phyloP scores from a whole-genome alignment of 108 stramenopile genomes.

The Cyclostephanos tholiformis region DNA sequence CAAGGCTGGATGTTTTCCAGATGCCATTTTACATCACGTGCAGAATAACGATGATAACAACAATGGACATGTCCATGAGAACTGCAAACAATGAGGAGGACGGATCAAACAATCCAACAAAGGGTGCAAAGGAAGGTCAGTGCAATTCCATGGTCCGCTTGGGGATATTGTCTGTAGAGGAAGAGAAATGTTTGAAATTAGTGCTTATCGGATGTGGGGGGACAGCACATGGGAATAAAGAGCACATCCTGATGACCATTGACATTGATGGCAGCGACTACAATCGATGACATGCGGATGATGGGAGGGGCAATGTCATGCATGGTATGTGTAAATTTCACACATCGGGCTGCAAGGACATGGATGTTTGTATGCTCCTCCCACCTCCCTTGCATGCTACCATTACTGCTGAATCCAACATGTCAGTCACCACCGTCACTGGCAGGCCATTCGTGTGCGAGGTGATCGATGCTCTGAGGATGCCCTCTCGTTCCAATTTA shows the following conservation, averaged over 20 bases:
- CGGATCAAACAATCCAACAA: neutral
- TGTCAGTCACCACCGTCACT: constrained; percentile 29
- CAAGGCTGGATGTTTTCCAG: constrained; percentile 71
- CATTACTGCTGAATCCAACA: constrained; percentile 20
- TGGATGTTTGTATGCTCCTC: constrained; percentile 88
- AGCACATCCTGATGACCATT: neutral
- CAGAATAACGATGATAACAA: neutral
- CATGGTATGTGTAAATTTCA: constrained; percentile 86
- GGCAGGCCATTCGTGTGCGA: constrained; percentile 86
- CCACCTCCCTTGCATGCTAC: constrained; percentile 43
- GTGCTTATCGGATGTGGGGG: constrained; percentile 51
- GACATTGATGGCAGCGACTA: neutral
- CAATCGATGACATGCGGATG: neutral
- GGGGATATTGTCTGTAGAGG: constrained; percentile 78
- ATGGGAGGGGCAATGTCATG: constrained; percentile 31
- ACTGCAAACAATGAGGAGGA: neutral
- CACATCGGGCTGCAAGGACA: constrained; percentile 88
- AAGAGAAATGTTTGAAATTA: constrained; percentile 67
- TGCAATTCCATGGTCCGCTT: constrained; percentile 47
- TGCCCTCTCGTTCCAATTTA: constrained; percentile 53
- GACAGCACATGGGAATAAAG: constrained; percentile 65
- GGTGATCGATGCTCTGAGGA: constrained; percentile 67
- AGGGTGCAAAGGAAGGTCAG: neutral
- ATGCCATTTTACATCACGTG: constrained; percentile 74
- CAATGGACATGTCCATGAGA: neutral